Base-by-base conservation (phyloP, 139 green algal genomes). In the Edaphochlamys debaryana region DNA sequence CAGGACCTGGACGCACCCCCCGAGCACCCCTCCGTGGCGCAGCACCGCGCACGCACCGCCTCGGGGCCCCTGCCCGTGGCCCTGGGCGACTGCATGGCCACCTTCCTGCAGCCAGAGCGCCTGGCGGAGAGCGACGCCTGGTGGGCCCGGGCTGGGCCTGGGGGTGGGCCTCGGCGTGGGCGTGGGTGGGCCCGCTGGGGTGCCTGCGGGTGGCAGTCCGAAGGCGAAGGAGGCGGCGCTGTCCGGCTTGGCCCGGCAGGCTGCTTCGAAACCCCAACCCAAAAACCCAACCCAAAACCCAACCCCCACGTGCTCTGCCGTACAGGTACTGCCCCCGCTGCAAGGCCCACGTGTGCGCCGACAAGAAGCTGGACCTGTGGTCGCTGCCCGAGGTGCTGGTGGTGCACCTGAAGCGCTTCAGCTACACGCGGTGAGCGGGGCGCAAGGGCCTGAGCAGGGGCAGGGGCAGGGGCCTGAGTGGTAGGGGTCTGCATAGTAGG, bases 401-500 rank as follows among this genome's bases (percentile, higher is more conserved):
- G 36, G 92, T 99, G 56, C 97, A 99, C 89, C 87, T 99, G 34
- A 99, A 99, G 89, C 92, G 97, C 79, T 99, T 99, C 88, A 93
- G 87, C 62, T 97, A 96, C 87, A 93, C 90, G 13, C 84, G 94
- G 71, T 91, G 45, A 77, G 68, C 32, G 56, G 29, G 17, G 9
- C 17, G 30, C 8, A 1, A 29, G 60, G 38, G 48, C 5, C 19
- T n/a, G 32, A 30, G 29, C 29, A 20, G 42, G 11, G 29, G 40
- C 19, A 9, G 41, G 5, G 4, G n/a, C n/a, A n/a, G n/a, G n/a
- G n/a, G n/a, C n/a, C n/a, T n/a, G n/a, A n/a, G n/a, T n/a, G n/a
- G n/a, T n/a, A n/a, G n/a, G n/a, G n/a, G n/a, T n/a, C n/a, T n/a
- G n/a, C n/a, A n/a, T n/a, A n/a, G n/a, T n/a, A n/a, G 42, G 69